phyloP scores from a whole-genome alignment of 1,284 basidiomycete genomes.

The Apiotrichum mycotoxinovorans region DNA sequence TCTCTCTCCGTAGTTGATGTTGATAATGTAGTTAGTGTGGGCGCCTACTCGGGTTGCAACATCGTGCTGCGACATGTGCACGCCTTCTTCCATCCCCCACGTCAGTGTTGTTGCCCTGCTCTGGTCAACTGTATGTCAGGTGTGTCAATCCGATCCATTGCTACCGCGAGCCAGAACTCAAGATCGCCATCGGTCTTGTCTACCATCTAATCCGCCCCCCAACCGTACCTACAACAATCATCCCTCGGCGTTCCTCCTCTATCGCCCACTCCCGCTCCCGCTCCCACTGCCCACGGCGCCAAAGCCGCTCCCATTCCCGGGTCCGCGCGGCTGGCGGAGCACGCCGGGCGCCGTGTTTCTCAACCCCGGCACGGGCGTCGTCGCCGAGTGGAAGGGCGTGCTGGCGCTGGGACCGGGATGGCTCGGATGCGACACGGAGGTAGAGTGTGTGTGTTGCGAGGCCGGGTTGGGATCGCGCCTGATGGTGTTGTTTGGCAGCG shows the following conservation, averaged over 20 bases:
- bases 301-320: slow-evolving; percentile 7
- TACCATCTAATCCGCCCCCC: no score
- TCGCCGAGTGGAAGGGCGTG: not conserved
- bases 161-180: no score
- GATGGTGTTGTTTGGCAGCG: not conserved
- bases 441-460: not conserved
- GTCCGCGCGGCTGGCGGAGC: slow-evolving; percentile 18
- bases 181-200: no score
- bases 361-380: slow-evolving; percentile 1
- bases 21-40: no score
- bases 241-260: no score
- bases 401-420: not conserved
- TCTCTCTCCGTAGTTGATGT: no score
- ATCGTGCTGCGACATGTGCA: no score
- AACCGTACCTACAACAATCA: not conserved
- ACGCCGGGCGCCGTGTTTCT: slow-evolving; percentile 9
- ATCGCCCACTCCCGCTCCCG: not conserved
- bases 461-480: not conserved
- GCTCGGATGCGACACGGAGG: not conserved
- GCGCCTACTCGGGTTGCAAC: no score
- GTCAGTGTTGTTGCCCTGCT: no score
- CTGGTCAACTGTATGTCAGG: no score
- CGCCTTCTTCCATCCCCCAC: no score
- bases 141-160: no score
- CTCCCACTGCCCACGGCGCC: not conserved